Percentiles rank a stretch among this genome's conserved stretches.
These are phyloP conservation scores for Sesbania bispinosa DNA, from an alignment of 306 rosid genomes.

Conservation along the genomic window DNA sequence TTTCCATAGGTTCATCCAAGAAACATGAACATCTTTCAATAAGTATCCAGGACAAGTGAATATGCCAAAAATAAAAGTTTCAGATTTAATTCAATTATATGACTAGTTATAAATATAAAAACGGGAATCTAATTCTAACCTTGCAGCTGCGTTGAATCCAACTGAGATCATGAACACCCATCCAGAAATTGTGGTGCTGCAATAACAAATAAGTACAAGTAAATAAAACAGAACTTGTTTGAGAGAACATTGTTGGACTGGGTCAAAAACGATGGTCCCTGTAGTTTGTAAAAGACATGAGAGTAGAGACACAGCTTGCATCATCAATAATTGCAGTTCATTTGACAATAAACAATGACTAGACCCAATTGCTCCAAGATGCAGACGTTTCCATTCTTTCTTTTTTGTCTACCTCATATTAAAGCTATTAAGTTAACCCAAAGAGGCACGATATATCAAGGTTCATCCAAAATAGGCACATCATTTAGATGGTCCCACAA, in stretches of 20 bases:
- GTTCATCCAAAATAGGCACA: background rate
- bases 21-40: no score
- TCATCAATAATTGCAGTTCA: background rate
- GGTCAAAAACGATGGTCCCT: background rate
- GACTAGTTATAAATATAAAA: background rate
- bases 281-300: background rate
- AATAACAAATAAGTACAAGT: no score
- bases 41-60: background rate
- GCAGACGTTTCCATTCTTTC: background rate
- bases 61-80: background rate
- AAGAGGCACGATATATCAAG: background rate
- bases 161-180: constrained; percentile 81
- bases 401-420: background rate
- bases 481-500: background rate
- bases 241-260: background rate
- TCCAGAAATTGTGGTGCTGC: constrained; percentile 64
- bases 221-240: no score
- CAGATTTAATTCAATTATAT: background rate
- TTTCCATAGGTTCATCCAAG: no score
- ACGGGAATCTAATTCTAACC: constrained; percentile 34
- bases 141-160: constrained; percentile 86
- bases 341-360: background rate
- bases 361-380: background rate
- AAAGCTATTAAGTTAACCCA: background rate
- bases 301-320: background rate